These are phyloP conservation scores for Capsicum baccatum DNA, from an alignment of 257 asterid genomes.

Conservation along the genomic window DNA sequence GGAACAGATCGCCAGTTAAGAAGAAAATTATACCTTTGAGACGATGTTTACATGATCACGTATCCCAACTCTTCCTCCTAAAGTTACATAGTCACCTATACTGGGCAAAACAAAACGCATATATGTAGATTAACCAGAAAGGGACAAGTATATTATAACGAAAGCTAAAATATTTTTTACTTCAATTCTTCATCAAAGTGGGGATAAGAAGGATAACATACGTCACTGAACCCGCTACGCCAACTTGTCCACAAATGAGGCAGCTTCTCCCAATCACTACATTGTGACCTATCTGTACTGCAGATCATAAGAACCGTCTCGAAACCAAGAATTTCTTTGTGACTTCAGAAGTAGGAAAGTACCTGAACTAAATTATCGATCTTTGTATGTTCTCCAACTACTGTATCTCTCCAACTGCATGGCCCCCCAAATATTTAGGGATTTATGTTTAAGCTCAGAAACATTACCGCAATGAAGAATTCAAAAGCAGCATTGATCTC, in stretches of 20 bases:
- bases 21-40: slow-evolving; percentile 58
- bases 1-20: not conserved
- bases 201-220: slow-evolving; percentile 39
- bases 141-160: slow-evolving; percentile 19
- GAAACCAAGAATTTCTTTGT: not conserved
- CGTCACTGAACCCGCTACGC: slow-evolving; percentile 93
- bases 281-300: slow-evolving; percentile 86
- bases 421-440: not conserved
- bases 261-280: slow-evolving; percentile 74
- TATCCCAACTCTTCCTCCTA: slow-evolving; percentile 80
- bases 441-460: slow-evolving; percentile 31
- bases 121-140: slow-evolving; percentile 13
- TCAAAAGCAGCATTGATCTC: slow-evolving; percentile 29
- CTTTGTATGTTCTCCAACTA: slow-evolving; percentile 82
- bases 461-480: slow-evolving; percentile 12
- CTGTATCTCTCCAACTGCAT: slow-evolving; percentile 93
- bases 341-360: slow-evolving; percentile 25
- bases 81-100: slow-evolving; percentile 78
- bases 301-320: slow-evolving; percentile 33
- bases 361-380: slow-evolving; percentile 97
- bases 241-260: slow-evolving; percentile 91
- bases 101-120: slow-evolving; percentile 42
- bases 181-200: not conserved
- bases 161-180: slow-evolving; percentile 30
- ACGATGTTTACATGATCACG: slow-evolving; percentile 77